Conservation (phyloP, 495 filamentous ascomycete species). For the Xylaria longipes region DNA sequence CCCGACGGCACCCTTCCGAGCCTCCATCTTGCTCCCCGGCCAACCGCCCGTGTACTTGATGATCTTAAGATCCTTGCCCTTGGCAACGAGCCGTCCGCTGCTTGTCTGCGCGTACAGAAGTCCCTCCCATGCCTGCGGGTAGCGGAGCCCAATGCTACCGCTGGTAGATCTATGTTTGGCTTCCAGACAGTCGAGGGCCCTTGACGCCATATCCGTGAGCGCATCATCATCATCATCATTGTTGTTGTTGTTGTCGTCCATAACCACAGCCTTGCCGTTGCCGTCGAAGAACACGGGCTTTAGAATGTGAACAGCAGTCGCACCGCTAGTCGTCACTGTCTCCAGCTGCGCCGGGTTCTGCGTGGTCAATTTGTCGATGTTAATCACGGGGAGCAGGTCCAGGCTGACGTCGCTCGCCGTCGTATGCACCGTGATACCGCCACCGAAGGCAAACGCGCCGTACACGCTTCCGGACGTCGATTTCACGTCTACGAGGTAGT, state of each 20-base stretch:
- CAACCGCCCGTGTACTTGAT: slow-evolving; percentile 36
- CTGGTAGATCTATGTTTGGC: slow-evolving; percentile 44
- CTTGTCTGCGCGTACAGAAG: slow-evolving; percentile 36
- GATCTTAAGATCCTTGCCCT: slow-evolving; percentile 44
- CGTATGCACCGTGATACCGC: slow-evolving; percentile 29
- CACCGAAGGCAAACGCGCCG: slow-evolving; percentile 41
- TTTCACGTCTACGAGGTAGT: slow-evolving; percentile 50
- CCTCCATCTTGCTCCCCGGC: slow-evolving; percentile 42
- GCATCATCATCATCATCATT: no score
- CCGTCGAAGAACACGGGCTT: slow-evolving; percentile 46
- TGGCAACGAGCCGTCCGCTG: slow-evolving; percentile 38
- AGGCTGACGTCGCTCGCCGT: slow-evolving; percentile 40
- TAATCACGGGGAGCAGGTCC: slow-evolving; percentile 47
- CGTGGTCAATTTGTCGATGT: slow-evolving; percentile 19
- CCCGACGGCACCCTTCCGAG: slow-evolving; percentile 45
- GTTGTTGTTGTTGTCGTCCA: neutral
- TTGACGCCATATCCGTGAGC: neutral
- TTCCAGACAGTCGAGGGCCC: slow-evolving; percentile 36
- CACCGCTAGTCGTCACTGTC: slow-evolving; percentile 47
- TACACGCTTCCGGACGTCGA: slow-evolving; percentile 44
- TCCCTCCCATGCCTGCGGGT: slow-evolving; percentile 52
- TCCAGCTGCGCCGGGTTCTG: slow-evolving; percentile 23
- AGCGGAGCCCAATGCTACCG: slow-evolving; percentile 41
- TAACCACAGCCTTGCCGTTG: neutral
- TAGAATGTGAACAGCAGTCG: slow-evolving; percentile 35